Conservation (phyloP, 2,329 filamentous ascomycete genomes). For the Fusarium albosuccineum region DNA sequence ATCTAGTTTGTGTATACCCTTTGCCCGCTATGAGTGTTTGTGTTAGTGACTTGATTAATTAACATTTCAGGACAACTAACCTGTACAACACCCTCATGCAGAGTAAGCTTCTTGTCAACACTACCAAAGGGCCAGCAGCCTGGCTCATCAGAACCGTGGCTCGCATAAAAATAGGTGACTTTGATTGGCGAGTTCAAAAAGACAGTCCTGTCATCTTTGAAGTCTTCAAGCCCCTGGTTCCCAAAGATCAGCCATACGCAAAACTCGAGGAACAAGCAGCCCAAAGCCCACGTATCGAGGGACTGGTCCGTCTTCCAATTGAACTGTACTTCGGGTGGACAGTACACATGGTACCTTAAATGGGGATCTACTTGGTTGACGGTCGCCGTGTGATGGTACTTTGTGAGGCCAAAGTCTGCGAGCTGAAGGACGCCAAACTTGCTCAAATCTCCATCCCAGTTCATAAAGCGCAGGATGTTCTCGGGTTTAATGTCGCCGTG, state of each 20-base stretch:
- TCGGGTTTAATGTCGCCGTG: constrained; percentile 24
- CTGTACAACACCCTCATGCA: neutral
- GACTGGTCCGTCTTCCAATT: constrained; percentile 5
- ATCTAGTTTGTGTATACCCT: neutral
- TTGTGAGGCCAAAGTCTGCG: constrained; percentile 16
- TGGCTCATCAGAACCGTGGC: neutral
- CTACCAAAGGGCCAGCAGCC: neutral
- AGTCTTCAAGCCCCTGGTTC: neutral
- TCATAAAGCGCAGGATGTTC: constrained; percentile 17
- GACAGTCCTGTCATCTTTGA: neutral
- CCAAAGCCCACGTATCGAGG: constrained; percentile 16
- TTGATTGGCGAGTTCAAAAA: neutral
- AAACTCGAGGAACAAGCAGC: constrained; percentile 21
- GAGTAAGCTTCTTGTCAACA: neutral
- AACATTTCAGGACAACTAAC: neutral
- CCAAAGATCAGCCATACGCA: constrained; percentile 17
- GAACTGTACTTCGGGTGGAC: neutral
- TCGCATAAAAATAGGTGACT: neutral
- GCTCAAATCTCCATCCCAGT: constrained; percentile 1
- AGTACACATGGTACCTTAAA: neutral
- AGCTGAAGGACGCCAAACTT: constrained; percentile 15
- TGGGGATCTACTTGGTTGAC: constrained; percentile 9
- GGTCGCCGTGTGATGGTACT: constrained; percentile 13
- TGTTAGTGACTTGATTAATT: too few relatives aligned
- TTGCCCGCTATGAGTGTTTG: neutral